phyloP scores from a whole-genome alignment of 345 rosid genomes.

The Eucalyptus victrix region DNA sequence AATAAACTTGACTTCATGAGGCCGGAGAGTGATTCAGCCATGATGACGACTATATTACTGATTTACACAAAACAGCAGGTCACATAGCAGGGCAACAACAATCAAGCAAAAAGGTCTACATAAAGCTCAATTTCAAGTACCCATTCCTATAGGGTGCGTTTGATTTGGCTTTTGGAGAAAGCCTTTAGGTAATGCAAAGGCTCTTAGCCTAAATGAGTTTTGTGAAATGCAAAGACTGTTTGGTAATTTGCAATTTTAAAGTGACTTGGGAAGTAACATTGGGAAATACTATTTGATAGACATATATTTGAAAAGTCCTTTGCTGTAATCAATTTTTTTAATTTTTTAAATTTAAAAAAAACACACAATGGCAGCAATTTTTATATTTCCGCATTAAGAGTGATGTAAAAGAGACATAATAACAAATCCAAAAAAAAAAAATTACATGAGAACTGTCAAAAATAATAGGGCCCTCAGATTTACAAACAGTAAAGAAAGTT shows the following conservation, averaged over 20 bases:
- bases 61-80: too few species aligned
- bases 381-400: not conserved
- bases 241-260: not conserved
- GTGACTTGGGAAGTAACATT: not conserved
- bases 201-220: not conserved
- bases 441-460: not conserved
- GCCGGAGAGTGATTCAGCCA: too few species aligned
- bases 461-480: not conserved
- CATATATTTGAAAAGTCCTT: not conserved
- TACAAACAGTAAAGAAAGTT: not conserved
- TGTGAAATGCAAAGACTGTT: not conserved
- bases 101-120: too few species aligned
- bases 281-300: not conserved
- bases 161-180: not conserved
- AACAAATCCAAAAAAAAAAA: not conserved
- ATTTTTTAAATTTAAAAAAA: too few species aligned
- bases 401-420: not conserved
- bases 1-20: too few species aligned
- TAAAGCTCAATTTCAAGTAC: too few species aligned
- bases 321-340: too few species aligned
- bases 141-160: not conserved
- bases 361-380: rapidly evolving
- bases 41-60: too few species aligned
- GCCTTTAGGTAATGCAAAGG: not conserved
- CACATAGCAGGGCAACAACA: too few species aligned